These are phyloP conservation scores for Perilla frutescens DNA, from an alignment of 257 asterid species.

Conservation along the genomic window DNA sequence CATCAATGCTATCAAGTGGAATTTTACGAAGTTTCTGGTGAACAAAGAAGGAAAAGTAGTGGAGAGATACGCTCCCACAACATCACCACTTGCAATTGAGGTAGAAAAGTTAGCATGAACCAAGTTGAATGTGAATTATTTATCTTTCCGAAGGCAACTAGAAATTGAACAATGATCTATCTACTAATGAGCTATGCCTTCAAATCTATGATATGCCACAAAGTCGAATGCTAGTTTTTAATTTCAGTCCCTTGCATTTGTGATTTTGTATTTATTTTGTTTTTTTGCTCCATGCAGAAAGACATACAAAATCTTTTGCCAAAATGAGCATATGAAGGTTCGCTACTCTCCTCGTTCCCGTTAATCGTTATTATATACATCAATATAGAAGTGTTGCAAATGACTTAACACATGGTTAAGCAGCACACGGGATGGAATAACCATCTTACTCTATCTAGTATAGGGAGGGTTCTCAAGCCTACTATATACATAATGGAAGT, in stretches of 20 bases:
- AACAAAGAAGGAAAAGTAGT: slow-evolving; percentile 77
- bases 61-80: slow-evolving; percentile 71
- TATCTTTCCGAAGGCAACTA: slow-evolving; percentile 1
- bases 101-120: slow-evolving; percentile 31
- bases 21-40: slow-evolving; percentile 83
- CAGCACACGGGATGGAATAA: too few species aligned
- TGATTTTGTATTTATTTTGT: slow-evolving; percentile 12
- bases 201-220: background rate
- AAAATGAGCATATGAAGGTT: slow-evolving; percentile 50
- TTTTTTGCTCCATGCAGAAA: slow-evolving; percentile 49
- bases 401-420: too few species aligned
- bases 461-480: too few species aligned
- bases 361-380: background rate
- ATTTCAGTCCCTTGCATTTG: slow-evolving; percentile 4
- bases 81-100: slow-evolving; percentile 82
- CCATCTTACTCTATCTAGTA: too few species aligned
- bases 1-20: slow-evolving; percentile 79
- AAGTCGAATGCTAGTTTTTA: background rate
- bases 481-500: too few species aligned
- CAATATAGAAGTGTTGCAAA: background rate
- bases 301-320: slow-evolving; percentile 60
- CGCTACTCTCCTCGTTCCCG: background rate
- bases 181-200: background rate
- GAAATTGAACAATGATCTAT: background rate
- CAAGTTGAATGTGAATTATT: background rate